Evolutionary conservation across 129 eudicot genomes (phyloP), one percentile per base, ranked within the genome.

Genomic region (Arctium minus): DNA sequence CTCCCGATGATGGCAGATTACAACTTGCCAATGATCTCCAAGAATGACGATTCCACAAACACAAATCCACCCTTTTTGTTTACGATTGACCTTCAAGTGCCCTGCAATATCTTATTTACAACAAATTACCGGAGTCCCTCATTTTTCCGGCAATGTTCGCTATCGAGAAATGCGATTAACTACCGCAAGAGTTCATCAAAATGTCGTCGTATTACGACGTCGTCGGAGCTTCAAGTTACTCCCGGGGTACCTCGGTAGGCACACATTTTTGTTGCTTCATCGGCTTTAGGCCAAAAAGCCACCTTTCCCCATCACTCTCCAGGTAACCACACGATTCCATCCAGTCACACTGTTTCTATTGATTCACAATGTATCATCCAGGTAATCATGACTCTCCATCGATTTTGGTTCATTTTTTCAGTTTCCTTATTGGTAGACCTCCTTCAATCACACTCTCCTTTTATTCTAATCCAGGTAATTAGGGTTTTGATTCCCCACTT

Each of bases 231-330:
- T 27, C 88, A 79, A 70, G 79, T 86, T 13, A 50, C 90, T 1
- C 85, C 83, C 0, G 85, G 76, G 27, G 81, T 70, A 42, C 81
- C 87, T 35, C 50, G 78, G 18, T 70, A 71, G 27, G 65, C 82
- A 10, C 87, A 87, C 74, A 80, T 89, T 42, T 30, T 77, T 36
- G 84, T 89, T 27, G 82, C 92, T 6, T 84, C 84, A 5, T 80
- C 96, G 4, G 86, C 91, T 44, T 95, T 87, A 4, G 76, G 83
- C 35, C 97, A 96, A 88, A 96, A 93, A 78, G 97, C 93, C 84
- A 93, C 93, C 18, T 97, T 96, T 64, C 94, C 87, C 75, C n/a
- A n/a, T n/a, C n/a, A n/a, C n/a, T n/a, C n/a, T n/a, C n/a, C n/a
- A n/a, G n/a, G n/a, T n/a, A n/a, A n/a, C n/a, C n/a, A n/a, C n/a